Conservation (phyloP, 2,329 filamentous ascomycete species). For the Diplodia seriata region DNA sequence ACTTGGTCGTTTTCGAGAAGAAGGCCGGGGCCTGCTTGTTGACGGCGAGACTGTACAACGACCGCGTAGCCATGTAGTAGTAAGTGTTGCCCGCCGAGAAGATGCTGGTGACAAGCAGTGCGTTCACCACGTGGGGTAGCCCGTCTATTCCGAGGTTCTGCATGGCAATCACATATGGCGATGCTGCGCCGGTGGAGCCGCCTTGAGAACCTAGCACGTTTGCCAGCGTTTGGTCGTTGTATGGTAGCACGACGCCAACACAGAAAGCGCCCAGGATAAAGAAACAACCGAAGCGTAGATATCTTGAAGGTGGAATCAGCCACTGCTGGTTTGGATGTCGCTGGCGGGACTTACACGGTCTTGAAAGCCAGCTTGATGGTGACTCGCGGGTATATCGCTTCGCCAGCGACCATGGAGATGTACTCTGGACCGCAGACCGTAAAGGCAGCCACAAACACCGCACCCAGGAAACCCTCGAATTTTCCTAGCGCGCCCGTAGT, state of each 20-base stretch:
- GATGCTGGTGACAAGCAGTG: conserved; percentile 76
- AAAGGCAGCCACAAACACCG: conserved; percentile 71
- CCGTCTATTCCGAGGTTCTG: conserved; percentile 53
- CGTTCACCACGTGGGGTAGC: conserved; percentile 72
- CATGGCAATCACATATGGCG: conserved; percentile 62
- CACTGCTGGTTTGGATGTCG: too few relatives aligned
- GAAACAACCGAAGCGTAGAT: conserved; percentile 74
- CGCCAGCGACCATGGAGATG: conserved; percentile 77
- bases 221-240: conserved; percentile 61
- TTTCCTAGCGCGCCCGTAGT: conserved; percentile 63
- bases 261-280: conserved; percentile 69
- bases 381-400: conserved; percentile 74
- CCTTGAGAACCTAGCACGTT: conserved; percentile 39
- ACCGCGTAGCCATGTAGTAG: conserved; percentile 40
- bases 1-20: conserved; percentile 64
- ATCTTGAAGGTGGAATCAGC: conserved; percentile 42
- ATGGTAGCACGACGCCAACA: conserved; percentile 74
- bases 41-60: conserved; percentile 60
- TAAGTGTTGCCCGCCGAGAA: conserved; percentile 67
- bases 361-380: conserved; percentile 76
- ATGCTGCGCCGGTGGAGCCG: conserved; percentile 48
- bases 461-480: conserved; percentile 73
- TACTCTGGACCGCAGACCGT: conserved; percentile 76
- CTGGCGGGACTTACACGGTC: conserved; percentile 56
- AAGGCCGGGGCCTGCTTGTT: conserved; percentile 61